These are phyloP conservation scores for Boletus fagicola DNA, from an alignment of 768 basidiomycete genomes.

Conservation along the genomic window DNA sequence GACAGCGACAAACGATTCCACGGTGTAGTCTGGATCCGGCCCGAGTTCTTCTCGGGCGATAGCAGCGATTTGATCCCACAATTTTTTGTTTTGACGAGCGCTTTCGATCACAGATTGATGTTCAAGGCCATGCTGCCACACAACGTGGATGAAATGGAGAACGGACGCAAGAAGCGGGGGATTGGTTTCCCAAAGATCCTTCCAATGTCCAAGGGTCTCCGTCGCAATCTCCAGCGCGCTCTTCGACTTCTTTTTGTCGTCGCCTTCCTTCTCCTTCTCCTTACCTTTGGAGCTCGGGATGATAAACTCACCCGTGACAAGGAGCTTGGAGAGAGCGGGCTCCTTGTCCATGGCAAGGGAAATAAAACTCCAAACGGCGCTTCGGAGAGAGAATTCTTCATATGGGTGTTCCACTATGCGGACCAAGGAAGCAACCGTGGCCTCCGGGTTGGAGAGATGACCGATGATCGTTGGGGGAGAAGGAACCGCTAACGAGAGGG, in stretches of 20 bases:
- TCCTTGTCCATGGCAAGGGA: slow-evolving; percentile 79
- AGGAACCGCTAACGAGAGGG: slow-evolving; percentile 57
- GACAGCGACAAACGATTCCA: slow-evolving; percentile 44
- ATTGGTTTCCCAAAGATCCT: slow-evolving; percentile 71
- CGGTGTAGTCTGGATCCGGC: slow-evolving; percentile 66
- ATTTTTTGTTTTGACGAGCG: slow-evolving; percentile 52
- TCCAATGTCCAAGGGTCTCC: slow-evolving; percentile 67
- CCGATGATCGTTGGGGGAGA: slow-evolving; percentile 72
- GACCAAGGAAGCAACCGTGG: slow-evolving; percentile 63
- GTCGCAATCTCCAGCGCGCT: slow-evolving; percentile 70
- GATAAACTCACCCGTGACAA: slow-evolving; percentile 72
- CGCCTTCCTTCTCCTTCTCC: slow-evolving; percentile 25
- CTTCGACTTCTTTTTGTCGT: slow-evolving; percentile 35
- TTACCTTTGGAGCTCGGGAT: slow-evolving; percentile 44
- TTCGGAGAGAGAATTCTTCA: slow-evolving; percentile 69
- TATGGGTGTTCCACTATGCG: slow-evolving; percentile 77
- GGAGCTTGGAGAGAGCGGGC: slow-evolving; percentile 77
- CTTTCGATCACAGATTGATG: slow-evolving; percentile 59
- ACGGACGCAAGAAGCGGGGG: slow-evolving; percentile 74
- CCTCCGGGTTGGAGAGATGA: slow-evolving; percentile 75
- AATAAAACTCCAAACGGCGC: slow-evolving; percentile 82
- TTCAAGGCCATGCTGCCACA: slow-evolving; percentile 80
- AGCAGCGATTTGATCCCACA: slow-evolving; percentile 70
- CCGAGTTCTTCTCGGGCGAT: slow-evolving; percentile 70
- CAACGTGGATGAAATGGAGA: slow-evolving; percentile 70